A percentile compares a stretch with the other conserved stretches of the same genome.
Conservation (phyloP, 352 stramenopile genomes). For the Phytopythium ostracodes region DNA sequence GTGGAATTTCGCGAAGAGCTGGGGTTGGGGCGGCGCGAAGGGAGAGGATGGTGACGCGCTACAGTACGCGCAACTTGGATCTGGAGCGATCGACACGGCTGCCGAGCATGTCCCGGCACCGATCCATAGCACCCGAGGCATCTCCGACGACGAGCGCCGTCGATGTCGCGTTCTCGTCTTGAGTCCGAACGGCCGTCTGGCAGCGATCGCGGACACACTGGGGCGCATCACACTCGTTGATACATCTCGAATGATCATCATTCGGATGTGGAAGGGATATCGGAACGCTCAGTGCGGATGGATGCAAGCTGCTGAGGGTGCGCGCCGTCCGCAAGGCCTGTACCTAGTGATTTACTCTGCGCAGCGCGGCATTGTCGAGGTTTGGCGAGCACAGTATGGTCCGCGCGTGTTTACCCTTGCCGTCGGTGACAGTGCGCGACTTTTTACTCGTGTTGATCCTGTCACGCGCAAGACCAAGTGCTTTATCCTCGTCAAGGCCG, state of each 20-base stretch:
- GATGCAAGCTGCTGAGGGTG: slow-evolving; percentile 70
- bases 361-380: slow-evolving; percentile 76
- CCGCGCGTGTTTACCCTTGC: slow-evolving; percentile 71
- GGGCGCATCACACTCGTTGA: slow-evolving; percentile 75
- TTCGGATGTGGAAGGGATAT: slow-evolving; percentile 88
- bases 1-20: slow-evolving; percentile 83
- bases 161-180: slow-evolving; percentile 58
- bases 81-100: slow-evolving; percentile 38
- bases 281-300: slow-evolving; percentile 76
- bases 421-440: slow-evolving; percentile 54
- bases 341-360: slow-evolving; percentile 87
- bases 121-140: slow-evolving; percentile 38
- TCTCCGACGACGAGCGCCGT: slow-evolving; percentile 59
- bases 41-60: slow-evolving; percentile 11
- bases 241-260: slow-evolving; percentile 73
- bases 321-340: slow-evolving; percentile 38
- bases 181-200: slow-evolving; percentile 64
- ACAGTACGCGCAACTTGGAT: slow-evolving; percentile 24
- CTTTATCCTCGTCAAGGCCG: slow-evolving; percentile 39
- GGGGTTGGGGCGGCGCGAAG: slow-evolving; percentile 44
- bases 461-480: slow-evolving; percentile 38
- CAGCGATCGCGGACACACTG: slow-evolving; percentile 69
- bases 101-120: slow-evolving; percentile 72
- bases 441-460: slow-evolving; percentile 58
- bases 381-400: slow-evolving; percentile 76